Percentiles rank a stretch among this genome's conserved stretches.
These are phyloP conservation scores for Aspergillus affinis DNA, from an alignment of 495 filamentous ascomycete genomes.

Conservation along the genomic window DNA sequence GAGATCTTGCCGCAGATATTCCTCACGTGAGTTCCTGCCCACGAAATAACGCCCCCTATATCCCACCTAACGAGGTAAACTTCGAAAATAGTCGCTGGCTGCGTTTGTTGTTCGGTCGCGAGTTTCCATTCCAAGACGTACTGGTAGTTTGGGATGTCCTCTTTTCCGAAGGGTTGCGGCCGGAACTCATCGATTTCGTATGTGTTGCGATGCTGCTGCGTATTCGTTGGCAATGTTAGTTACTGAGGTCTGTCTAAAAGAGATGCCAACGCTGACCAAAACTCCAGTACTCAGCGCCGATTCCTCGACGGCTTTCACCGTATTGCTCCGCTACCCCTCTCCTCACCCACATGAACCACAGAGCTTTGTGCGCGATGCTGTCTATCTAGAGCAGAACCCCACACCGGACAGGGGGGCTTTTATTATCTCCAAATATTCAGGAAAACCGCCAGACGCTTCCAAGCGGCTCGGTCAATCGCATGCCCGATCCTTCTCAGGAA, in stretches of 20 bases:
- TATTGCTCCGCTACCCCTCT: conserved; percentile 78
- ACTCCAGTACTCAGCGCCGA: conserved; percentile 75
- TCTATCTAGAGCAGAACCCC: conserved; percentile 79
- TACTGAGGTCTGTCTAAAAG: neutral
- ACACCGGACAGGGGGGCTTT: conserved; percentile 66
- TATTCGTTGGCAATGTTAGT: conserved; percentile 84
- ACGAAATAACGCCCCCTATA: neutral
- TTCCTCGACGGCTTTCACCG: conserved; percentile 77
- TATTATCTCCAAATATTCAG: conserved; percentile 82
- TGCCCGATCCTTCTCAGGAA: conserved; percentile 21
- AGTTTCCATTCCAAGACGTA: conserved; percentile 85
- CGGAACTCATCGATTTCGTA: conserved; percentile 81
- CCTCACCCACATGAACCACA: conserved; percentile 61
- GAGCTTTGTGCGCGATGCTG: conserved; percentile 83
- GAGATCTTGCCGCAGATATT: conserved; percentile 97
- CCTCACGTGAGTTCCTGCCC: conserved; percentile 63
- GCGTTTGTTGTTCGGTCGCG: conserved; percentile 85
- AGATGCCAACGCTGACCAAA: conserved; percentile 22
- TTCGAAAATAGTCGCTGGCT: conserved; percentile 75
- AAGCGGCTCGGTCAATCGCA: conserved; percentile 34
- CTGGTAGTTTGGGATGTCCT: conserved; percentile 86
- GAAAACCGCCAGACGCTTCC: conserved; percentile 52
- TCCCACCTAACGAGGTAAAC: neutral
- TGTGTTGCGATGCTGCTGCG: conserved; percentile 93
- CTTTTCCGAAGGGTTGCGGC: conserved; percentile 82